These are phyloP conservation scores for Isabelozyma heimii DNA, from an alignment of 805 yeast species.

Conservation along the genomic window DNA sequence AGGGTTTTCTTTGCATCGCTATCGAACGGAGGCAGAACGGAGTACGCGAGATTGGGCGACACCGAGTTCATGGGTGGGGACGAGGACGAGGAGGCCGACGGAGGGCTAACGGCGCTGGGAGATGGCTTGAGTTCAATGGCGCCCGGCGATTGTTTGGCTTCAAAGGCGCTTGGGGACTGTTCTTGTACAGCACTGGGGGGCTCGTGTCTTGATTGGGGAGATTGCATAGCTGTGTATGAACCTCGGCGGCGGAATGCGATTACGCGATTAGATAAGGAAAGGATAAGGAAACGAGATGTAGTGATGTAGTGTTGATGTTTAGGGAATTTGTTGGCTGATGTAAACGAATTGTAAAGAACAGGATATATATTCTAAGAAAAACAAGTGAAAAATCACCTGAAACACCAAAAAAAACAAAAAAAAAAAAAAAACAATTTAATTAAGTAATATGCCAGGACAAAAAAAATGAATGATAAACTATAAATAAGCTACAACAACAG, in stretches of 20 bases:
- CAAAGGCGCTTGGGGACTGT: too few species aligned
- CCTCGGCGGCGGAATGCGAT: too few species aligned
- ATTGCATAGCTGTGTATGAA: too few species aligned
- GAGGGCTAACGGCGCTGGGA: not conserved
- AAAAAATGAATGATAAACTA: not conserved
- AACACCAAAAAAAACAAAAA: not conserved
- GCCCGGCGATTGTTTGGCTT: too few species aligned
- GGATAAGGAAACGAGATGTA: too few species aligned
- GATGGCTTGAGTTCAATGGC: not conserved
- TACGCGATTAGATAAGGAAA: too few species aligned
- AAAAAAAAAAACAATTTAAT: not conserved
- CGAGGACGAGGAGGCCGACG: not conserved
- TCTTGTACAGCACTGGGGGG: too few species aligned
- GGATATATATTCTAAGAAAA: not conserved
- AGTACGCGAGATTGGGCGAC: not conserved
- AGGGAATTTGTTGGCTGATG: not conserved
- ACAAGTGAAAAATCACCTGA: not conserved
- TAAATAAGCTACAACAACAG: not conserved
- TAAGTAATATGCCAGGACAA: not conserved
- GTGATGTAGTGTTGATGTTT: too few species aligned
- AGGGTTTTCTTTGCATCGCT: slow-evolving; percentile 12
- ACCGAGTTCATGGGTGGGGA: not conserved
- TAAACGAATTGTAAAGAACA: not conserved
- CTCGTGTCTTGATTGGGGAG: too few species aligned
- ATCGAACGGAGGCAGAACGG: not conserved